Conservation (phyloP, 495 filamentous ascomycete genomes). For the Hypomontagnella submonticulosa region DNA sequence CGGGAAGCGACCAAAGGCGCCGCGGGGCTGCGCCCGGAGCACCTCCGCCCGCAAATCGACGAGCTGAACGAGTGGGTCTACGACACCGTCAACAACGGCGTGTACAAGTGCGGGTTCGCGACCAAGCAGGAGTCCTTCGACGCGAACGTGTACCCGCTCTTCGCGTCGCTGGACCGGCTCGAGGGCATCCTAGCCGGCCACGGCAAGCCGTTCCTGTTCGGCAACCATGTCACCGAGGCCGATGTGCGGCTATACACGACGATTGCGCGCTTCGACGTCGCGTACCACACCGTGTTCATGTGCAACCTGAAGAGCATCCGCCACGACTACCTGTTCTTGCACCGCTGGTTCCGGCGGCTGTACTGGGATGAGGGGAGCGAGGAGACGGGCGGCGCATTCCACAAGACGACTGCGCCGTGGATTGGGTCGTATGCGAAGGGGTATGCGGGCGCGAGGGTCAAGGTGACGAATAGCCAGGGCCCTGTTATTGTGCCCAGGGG, state of each 20-base stretch:
- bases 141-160: slow-evolving; percentile 71
- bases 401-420: slow-evolving; percentile 66
- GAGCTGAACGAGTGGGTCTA: slow-evolving; percentile 84
- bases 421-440: slow-evolving; percentile 37
- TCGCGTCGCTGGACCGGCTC: slow-evolving; percentile 74
- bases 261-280: slow-evolving; percentile 80
- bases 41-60: slow-evolving; percentile 73
- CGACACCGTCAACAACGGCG: slow-evolving; percentile 86
- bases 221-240: slow-evolving; percentile 74
- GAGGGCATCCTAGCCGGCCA: slow-evolving; percentile 69
- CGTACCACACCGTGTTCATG: slow-evolving; percentile 87
- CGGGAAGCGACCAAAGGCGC: slow-evolving; percentile 63
- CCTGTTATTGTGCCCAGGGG: slow-evolving; percentile 47
- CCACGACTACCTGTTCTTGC: slow-evolving; percentile 75
- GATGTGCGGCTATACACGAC: slow-evolving; percentile 84
- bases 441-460: slow-evolving; percentile 40
- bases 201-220: slow-evolving; percentile 70
- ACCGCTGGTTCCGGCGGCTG: slow-evolving; percentile 72
- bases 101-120: slow-evolving; percentile 68
- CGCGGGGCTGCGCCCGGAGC: slow-evolving; percentile 66
- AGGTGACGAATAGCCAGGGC: slow-evolving; percentile 35
- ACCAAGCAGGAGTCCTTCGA: slow-evolving; percentile 76
- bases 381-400: slow-evolving; percentile 50
- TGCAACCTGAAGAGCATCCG: slow-evolving; percentile 82
- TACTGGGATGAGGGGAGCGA: slow-evolving; percentile 70